Conservation (phyloP, 192 early-diverging fungal species). For the Rhizophagus clarus region DNA sequence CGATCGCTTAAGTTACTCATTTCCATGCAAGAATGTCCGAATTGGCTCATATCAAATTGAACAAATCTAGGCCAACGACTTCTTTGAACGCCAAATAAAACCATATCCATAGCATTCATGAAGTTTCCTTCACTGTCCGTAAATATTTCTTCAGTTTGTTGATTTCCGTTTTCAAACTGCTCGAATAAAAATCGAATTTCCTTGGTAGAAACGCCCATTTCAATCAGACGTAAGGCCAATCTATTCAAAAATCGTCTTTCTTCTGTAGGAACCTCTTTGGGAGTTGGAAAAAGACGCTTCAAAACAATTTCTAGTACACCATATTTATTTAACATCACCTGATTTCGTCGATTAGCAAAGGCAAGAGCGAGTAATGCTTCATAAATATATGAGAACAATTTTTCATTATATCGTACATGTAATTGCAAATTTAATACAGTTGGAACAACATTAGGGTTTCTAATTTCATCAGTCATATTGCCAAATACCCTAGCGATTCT, state of each 20-base stretch:
- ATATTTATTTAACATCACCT: slow-evolving; percentile 55
- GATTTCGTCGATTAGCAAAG: slow-evolving; percentile 54
- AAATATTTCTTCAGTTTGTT: slow-evolving; percentile 41
- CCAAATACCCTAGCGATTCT: slow-evolving; percentile 38
- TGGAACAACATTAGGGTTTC: slow-evolving; percentile 37
- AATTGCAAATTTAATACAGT: slow-evolving; percentile 41
- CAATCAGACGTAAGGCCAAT: slow-evolving; percentile 54
- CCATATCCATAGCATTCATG: slow-evolving; percentile 48
- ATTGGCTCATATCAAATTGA: slow-evolving; percentile 53
- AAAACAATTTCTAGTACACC: slow-evolving; percentile 51
- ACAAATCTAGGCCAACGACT: slow-evolving; percentile 65
- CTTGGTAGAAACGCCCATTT: slow-evolving; percentile 55
- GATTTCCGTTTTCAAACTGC: slow-evolving; percentile 43
- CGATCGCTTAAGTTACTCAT: slow-evolving; percentile 44
- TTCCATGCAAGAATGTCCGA: slow-evolving; percentile 44
- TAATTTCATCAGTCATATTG: slow-evolving; percentile 44
- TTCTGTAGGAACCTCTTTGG: slow-evolving; percentile 14
- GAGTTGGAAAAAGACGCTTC: slow-evolving; percentile 36
- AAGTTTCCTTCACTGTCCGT: slow-evolving; percentile 36
- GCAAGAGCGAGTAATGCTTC: slow-evolving; percentile 46
- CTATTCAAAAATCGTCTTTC: slow-evolving; percentile 43
- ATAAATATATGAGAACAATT: slow-evolving; percentile 37
- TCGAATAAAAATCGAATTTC: slow-evolving; percentile 62
- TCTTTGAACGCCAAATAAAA: slow-evolving; percentile 52
- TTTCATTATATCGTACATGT: slow-evolving; percentile 19